Base-by-base conservation (phyloP, 371 early-diverging fungal species). In the Apophysomyces variabilis region DNA sequence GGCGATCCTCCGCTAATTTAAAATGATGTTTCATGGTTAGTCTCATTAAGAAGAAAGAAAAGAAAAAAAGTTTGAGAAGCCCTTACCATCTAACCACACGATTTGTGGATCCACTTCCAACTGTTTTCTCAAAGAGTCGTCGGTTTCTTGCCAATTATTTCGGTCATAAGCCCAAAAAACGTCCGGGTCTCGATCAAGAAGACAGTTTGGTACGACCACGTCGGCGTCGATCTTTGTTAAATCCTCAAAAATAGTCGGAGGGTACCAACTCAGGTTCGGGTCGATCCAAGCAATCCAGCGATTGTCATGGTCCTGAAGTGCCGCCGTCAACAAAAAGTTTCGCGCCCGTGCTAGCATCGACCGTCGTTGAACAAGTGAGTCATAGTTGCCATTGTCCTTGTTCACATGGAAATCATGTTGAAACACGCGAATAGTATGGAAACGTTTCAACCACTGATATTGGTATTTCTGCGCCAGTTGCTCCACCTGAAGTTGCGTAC, bases 61-160 rank as follows among this genome's bases (percentile, higher is more conserved):
- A 26, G 3, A 26, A 26, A 26, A 26, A 26, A 35, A 1, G 35
- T 12, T 65, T 65, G 41, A 13, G 37, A 47, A 26, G 32, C 44
- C 26, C 35, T 64, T 70, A 78, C 82, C 82, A 74, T 78, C 77
- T 65, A 78, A 66, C 35, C 78, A 45, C 36, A 81, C 66, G 44
- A 70, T 70, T 18, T 71, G 68, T 36, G 58, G 47, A 45, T 84
- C 79, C 32, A 86, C 66, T 26, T 68, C 70, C 46, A 73, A 75
- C 50, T 87, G 87, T 61, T 71, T 70, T 13, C 75, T 77, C 8
- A 76, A 61, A 26, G 88, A 87, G 54, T 79, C 68, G 21, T 76
- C 73, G 1, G 88, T 89, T 68, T 89, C 90, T 56, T 83, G 77
- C 88, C 88, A 89, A 50, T 87, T 88, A 62, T 88, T 87, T 64